Base-by-base conservation (phyloP, 148 eudicot species). In the Vaccinium myrtillus region DNA sequence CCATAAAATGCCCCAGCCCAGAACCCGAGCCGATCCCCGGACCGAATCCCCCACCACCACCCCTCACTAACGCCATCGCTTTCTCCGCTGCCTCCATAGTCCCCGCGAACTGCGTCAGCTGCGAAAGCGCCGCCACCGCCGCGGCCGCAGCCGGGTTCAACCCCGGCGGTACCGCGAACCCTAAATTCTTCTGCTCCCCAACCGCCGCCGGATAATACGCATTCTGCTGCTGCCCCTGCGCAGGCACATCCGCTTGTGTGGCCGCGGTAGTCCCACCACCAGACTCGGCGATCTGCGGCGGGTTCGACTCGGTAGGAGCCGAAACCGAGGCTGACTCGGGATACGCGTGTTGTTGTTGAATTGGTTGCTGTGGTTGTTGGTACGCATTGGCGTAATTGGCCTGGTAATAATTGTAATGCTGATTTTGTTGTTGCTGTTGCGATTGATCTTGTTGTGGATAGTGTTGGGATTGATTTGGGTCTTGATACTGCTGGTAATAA, bases 111-210 rank as follows among this genome's bases (percentile, higher is more conserved):
- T 86, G 88, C 5, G 82, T 73, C 79, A 86, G 51, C 76, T 86
- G 88, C 9, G 88, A 67, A 14, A 86, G 83, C 73, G 88, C 85
- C 14, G 85, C 85, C 81, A 79, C 88, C 5, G 88, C 88, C 0
- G 88, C 88, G 0, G 82, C 88, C 4, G 88, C 88, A 2, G 88
- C 88, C 36, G 85, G 83, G 4, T 54, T 82, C 56, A 82, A 58
- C 21, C 88, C 88, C n/a, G 10, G 55, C 5, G 53, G 78, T 7
- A 48, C 39, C 6, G 63, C 51, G 23, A 63, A 78, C 46, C 85
- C 73, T 32, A 54, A 30, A 65, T 76, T 69, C 78, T 23, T 25
- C 50, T 19, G 71, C 2, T 50, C 77, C 54, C 76, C 84, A 8
- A 15, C 86, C 36, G 36, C 25, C 18, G 30, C 80, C 32, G 80